phyloP scores from a whole-genome alignment of 2,329 filamentous ascomycete species.

The Ophiostoma tasmaniense region DNA sequence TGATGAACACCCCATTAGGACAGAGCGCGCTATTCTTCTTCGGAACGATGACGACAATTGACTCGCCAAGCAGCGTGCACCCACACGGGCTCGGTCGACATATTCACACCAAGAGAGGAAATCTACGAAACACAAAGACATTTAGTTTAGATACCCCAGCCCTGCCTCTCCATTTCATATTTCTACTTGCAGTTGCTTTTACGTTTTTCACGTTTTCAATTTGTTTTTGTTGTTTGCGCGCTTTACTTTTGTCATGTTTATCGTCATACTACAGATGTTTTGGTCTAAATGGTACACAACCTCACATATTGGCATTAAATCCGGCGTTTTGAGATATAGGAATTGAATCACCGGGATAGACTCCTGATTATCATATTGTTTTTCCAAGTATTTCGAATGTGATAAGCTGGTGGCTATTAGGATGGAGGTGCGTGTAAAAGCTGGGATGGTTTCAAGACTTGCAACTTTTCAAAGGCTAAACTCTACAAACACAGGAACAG shows the following conservation, averaged over 20 bases:
- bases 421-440: background rate
- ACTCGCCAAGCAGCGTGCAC: background rate
- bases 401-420: background rate
- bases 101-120: background rate
- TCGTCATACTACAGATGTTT: background rate
- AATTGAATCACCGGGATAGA: background rate
- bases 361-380: background rate
- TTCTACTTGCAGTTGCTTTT: background rate
- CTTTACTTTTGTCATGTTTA: background rate
- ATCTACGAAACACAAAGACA: background rate
- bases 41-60: background rate
- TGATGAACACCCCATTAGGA: background rate
- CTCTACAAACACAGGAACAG: background rate
- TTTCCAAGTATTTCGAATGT: background rate
- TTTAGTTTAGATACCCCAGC: background rate
- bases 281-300: background rate
- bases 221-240: background rate
- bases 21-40: constrained; percentile 13
- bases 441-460: background rate
- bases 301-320: background rate
- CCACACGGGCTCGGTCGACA: background rate
- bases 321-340: constrained; percentile 1
- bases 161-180: background rate
- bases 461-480: background rate
- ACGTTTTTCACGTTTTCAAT: too few relatives aligned